Evolutionary conservation across 1,284 basidiomycete genomes (phyloP).

Genomic region (Mycosarcoma mackinlayi): DNA sequence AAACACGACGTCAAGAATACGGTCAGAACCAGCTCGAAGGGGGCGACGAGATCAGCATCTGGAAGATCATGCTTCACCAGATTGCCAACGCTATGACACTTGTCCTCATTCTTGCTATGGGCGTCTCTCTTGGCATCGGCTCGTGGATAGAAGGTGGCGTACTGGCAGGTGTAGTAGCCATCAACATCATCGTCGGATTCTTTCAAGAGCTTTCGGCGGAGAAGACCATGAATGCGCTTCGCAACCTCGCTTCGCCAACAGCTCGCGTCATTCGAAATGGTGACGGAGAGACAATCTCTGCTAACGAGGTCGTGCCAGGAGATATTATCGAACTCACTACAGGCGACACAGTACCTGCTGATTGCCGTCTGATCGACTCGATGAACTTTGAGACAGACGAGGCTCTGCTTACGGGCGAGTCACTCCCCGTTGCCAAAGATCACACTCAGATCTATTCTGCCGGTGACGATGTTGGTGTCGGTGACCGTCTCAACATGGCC

Average conservation of each 20-base stretch:
- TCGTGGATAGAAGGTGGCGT: constrained; percentile 77
- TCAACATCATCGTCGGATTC: constrained; percentile 72
- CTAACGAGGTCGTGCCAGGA: constrained; percentile 74
- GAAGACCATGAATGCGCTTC: constrained; percentile 74
- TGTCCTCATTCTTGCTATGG: constrained; percentile 74
- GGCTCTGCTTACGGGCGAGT: constrained; percentile 78
- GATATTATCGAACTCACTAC: constrained; percentile 68
- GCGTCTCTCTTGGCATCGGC: constrained; percentile 73
- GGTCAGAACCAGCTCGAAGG: constrained; percentile 64
- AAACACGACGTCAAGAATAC: constrained; percentile 50
- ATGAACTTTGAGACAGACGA: constrained; percentile 72
- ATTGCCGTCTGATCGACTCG: constrained; percentile 64
- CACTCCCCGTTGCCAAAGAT: constrained; percentile 75
- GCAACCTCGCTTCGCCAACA: constrained; percentile 74
- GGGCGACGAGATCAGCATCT: constrained; percentile 57
- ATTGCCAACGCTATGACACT: constrained; percentile 68
- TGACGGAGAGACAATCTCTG: constrained; percentile 72
- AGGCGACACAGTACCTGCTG: constrained; percentile 65
- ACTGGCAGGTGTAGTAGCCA: constrained; percentile 75
- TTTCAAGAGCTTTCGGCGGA: constrained; percentile 74
- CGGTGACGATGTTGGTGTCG: constrained; percentile 68
- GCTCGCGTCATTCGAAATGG: constrained; percentile 74
- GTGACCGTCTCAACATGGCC: constrained; percentile 74
- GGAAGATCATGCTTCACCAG: constrained; percentile 61
- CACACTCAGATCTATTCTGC: constrained; percentile 49